A percentile compares a stretch with the other conserved stretches of the same genome.
These are phyloP conservation scores for Nicotiana paniculata DNA, from an alignment of 257 asterid genomes.

Conservation along the genomic window DNA sequence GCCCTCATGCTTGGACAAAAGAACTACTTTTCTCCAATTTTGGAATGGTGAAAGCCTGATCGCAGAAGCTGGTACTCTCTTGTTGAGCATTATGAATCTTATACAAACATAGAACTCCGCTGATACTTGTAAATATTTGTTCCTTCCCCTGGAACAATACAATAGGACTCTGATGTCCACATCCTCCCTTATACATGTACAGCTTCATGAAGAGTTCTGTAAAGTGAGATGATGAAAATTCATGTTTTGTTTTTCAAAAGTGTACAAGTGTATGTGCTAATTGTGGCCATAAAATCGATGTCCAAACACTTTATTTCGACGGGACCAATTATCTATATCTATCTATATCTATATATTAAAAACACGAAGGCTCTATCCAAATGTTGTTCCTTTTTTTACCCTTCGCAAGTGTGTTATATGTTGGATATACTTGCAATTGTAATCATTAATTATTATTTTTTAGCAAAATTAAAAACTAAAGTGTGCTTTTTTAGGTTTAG, in stretches of 20 bases:
- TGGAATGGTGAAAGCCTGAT: neutral
- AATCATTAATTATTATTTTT: too few relatives aligned
- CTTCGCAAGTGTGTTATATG: too few relatives aligned
- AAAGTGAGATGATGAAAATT: neutral
- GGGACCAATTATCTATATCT: neutral
- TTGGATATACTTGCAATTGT: too few relatives aligned
- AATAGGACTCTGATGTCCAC: neutral
- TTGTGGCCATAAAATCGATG: neutral
- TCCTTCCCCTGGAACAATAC: neutral
- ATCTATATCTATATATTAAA: too few relatives aligned
- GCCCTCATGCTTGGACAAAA: neutral
- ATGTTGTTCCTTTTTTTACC: too few relatives aligned
- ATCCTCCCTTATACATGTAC: slow-evolving; percentile 15
- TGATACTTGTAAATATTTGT: neutral
- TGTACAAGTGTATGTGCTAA: neutral
- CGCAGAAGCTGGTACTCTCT: neutral
- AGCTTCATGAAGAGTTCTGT: slow-evolving; percentile 13
- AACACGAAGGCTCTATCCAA: too few relatives aligned
- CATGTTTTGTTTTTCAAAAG: neutral
- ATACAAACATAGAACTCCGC: neutral
- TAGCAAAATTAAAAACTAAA: too few relatives aligned
- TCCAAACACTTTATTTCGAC: neutral
- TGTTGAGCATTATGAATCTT: neutral
- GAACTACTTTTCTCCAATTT: neutral
- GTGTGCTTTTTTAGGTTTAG: too few relatives aligned